phyloP scores from a whole-genome alignment of 495 filamentous ascomycete genomes.

The Penicillium flavigenum region DNA sequence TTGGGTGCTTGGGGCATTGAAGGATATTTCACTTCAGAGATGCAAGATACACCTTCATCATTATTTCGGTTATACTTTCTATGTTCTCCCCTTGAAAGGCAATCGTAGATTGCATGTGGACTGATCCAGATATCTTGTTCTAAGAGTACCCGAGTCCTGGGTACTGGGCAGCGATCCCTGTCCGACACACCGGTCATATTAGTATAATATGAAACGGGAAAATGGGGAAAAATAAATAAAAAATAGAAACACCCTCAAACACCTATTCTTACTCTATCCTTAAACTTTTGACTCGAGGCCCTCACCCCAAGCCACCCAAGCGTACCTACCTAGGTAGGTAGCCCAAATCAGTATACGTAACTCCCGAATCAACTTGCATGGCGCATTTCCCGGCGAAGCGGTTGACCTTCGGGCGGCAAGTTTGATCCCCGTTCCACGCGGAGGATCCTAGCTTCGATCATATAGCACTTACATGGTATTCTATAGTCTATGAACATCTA shows the following conservation, averaged over 20 bases:
- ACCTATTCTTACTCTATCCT: background rate
- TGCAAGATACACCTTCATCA: background rate
- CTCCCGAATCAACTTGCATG: conserved; percentile 12
- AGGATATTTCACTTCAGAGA: background rate
- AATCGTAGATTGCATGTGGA: background rate
- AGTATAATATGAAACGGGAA: background rate
- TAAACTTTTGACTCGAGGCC: background rate
- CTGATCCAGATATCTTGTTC: background rate
- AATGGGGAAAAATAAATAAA: background rate
- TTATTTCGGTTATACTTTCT: background rate
- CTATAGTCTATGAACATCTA: background rate
- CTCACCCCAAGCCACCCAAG: background rate
- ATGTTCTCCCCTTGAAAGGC: background rate
- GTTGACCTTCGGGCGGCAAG: conserved; percentile 16
- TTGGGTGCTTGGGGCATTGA: conserved; percentile 9
- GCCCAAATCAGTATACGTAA: background rate
- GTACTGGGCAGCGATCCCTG: conserved; percentile 16
- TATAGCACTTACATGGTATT: background rate
- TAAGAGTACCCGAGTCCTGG: conserved; percentile 19
- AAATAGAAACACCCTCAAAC: background rate
- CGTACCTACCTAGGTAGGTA: no score
- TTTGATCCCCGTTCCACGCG: conserved; percentile 13
- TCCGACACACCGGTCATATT: conserved; percentile 2
- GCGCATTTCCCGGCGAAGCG: conserved; percentile 13
- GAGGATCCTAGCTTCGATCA: conserved; percentile 16